Conservation (phyloP, 306 rosid species). For the Corylus avellana region DNA sequence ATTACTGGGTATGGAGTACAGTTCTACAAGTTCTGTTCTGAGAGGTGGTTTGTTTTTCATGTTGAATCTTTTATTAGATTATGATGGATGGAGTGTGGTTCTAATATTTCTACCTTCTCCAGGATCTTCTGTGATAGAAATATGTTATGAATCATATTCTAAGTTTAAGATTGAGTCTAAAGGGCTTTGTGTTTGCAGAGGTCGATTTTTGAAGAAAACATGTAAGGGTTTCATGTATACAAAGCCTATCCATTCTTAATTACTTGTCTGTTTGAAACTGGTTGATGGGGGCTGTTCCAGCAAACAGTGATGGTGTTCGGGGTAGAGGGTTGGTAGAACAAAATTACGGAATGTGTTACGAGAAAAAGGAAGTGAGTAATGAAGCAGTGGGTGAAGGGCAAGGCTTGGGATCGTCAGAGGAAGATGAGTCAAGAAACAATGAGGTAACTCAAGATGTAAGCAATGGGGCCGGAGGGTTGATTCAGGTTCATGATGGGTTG, state of each 20-base stretch:
- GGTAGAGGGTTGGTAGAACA: conserved; percentile 27
- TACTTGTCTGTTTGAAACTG: conserved; percentile 38
- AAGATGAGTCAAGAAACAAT: conserved; percentile 34
- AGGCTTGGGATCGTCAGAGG: conserved; percentile 46
- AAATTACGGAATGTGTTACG: conserved; percentile 35
- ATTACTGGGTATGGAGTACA: not conserved
- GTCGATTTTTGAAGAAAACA: conserved; percentile 17
- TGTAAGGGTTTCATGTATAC: conserved; percentile 25
- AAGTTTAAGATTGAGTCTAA: not conserved
- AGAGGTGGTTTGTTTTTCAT: not conserved
- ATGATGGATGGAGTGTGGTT: not conserved
- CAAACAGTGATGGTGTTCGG: conserved; percentile 35
- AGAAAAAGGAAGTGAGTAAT: conserved; percentile 31
- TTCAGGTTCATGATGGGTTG: conserved; percentile 46
- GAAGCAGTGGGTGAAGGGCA: conserved; percentile 42
- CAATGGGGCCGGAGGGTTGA: conserved; percentile 33
- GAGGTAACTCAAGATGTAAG: conserved; percentile 36
- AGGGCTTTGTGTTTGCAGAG: conserved; percentile 16
- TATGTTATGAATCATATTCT: not conserved
- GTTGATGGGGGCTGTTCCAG: conserved; percentile 38
- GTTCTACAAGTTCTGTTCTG: not conserved
- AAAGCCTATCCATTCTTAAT: conserved; percentile 32
- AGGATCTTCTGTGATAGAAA: not conserved
- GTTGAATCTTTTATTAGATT: not conserved
- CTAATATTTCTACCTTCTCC: not conserved